Evolutionary conservation across 2,329 filamentous ascomycete species (phyloP), one percentile per base, ranked within the genome.

Genomic region (Aspergillus unguis): DNA sequence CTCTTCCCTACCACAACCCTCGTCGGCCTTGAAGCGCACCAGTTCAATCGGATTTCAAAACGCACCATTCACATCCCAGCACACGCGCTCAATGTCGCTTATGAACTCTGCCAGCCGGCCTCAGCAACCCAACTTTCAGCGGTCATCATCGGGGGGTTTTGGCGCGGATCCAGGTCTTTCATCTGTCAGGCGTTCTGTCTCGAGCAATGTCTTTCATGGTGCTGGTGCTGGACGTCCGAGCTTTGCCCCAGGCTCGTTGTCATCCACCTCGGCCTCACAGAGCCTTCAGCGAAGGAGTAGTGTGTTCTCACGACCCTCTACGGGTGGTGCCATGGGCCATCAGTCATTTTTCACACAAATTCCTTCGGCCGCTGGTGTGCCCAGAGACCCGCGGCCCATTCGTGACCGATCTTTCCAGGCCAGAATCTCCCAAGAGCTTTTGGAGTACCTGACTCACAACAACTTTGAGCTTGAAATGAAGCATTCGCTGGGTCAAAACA

Each of bases 401-500:
- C 88, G 86, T 66, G 90, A 97, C 66, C 80, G 88, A 35, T 80
- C 82, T 25, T 95, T 88, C 62, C 89, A 95, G 67, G 80, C 84
- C 29, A 84, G 86, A 52, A 92, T 99, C 71, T 90, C 87, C 6
- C 88, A 94, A 62, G 92, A 99, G 65, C 75, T 99, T 50, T 76
- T 95, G 60, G 94, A 99, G 61, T 99, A 95, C 68, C 81, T 99
- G 67, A 86, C 90, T 0, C 86, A 92, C 52, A 87, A 96, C 71
- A 96, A 96, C 67, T 99, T 97, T 65, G 94, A 99, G 72, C 85
- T 96, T 81, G 92, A 97, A 62, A 96, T 95, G 86, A 96, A 95
- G 74, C 89, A 97, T 70, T 87, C 85, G 1, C 78, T 99, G n/a
- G 89, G 90, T 1, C 87, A 88, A 58, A 96, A 96, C 64, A 88